Percentiles rank a stretch among this genome's conserved stretches.
These are phyloP conservation scores for Cucurbita ficifolia DNA, from an alignment of 306 rosid species.

Conservation along the genomic window DNA sequence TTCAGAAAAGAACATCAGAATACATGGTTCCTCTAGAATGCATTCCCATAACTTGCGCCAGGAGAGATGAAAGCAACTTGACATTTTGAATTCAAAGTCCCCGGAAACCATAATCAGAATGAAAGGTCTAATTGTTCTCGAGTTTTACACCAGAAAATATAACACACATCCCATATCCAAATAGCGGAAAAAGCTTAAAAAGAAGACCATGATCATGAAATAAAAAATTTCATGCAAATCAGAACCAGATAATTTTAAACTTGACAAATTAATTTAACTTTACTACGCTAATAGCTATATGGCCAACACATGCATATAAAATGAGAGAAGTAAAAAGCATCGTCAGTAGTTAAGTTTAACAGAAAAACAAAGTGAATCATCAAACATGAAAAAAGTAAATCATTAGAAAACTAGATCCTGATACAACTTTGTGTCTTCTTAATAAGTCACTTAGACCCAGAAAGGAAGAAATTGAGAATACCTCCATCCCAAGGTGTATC, in stretches of 20 bases:
- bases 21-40: not conserved
- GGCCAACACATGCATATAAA: not conserved
- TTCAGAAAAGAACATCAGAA: not conserved
- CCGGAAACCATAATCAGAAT: not conserved
- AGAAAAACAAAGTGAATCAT: not conserved
- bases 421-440: not conserved
- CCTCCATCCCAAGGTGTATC: conserved; percentile 99
- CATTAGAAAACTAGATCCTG: not conserved
- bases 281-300: not conserved
- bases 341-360: too few species aligned
- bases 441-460: not conserved
- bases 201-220: not conserved
- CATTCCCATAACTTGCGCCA: not conserved
- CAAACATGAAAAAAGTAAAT: not conserved
- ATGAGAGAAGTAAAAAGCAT: not conserved
- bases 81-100: not conserved
- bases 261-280: not conserved
- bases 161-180: not conserved
- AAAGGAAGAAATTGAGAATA: conserved; percentile 13
- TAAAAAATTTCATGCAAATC: not conserved
- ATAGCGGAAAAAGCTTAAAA: not conserved
- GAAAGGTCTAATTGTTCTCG: not conserved
- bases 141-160: not conserved
- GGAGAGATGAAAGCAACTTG: not conserved
- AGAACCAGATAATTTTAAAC: not conserved